These are phyloP conservation scores for Raffaelea deltoideospora DNA, from an alignment of 2,329 filamentous ascomycete species.

Conservation along the genomic window DNA sequence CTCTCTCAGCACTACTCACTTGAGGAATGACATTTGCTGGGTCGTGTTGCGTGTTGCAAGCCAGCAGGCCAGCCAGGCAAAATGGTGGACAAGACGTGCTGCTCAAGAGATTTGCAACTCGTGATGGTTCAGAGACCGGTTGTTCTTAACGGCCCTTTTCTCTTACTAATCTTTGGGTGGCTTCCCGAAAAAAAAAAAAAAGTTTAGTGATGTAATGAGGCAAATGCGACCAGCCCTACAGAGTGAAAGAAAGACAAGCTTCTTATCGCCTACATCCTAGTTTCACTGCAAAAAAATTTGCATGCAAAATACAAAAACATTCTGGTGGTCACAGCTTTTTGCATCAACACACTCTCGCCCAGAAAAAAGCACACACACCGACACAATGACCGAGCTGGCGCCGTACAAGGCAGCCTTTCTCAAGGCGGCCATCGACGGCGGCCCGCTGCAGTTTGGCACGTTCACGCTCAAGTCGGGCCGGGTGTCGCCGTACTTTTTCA, in stretches of 20 bases:
- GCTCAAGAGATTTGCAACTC: too few relatives aligned
- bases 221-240: too few relatives aligned
- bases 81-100: too few relatives aligned
- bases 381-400: slow-evolving; percentile 22
- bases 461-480: slow-evolving; percentile 90
- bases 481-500: slow-evolving; percentile 93
- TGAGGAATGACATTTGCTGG: too few relatives aligned
- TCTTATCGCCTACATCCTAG: not conserved
- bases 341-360: not conserved
- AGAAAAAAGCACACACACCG: not conserved
- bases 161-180: too few relatives aligned
- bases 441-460: slow-evolving; percentile 65
- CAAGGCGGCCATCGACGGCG: slow-evolving; percentile 48
- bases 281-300: not conserved
- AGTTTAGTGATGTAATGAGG: too few relatives aligned
- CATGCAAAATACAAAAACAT: not conserved
- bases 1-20: too few relatives aligned
- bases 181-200: too few relatives aligned
- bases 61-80: too few relatives aligned
- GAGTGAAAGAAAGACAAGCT: not conserved
- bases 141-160: too few relatives aligned
- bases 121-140: too few relatives aligned
- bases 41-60: too few relatives aligned
- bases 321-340: not conserved
- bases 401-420: slow-evolving; percentile 62